Percentiles rank a stretch among this genome's conserved stretches.
Conservation (phyloP, 2,329 filamentous ascomycete genomes). For the Exutisphaerella laricina region DNA sequence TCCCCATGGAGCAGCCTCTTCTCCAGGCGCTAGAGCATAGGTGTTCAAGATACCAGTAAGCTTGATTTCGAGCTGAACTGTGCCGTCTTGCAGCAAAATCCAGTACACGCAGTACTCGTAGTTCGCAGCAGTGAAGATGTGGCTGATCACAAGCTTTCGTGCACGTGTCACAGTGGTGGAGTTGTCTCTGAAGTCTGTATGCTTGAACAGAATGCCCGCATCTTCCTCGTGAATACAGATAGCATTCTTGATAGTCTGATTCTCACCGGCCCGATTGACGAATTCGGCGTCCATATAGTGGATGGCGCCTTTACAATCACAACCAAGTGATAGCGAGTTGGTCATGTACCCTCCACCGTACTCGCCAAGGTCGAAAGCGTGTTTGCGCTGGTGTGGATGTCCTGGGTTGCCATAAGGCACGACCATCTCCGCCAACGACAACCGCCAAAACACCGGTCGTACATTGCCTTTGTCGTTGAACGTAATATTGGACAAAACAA, state of each 20-base stretch:
- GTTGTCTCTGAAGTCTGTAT: slow-evolving; percentile 83
- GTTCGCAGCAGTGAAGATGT: slow-evolving; percentile 92
- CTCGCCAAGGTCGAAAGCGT: slow-evolving; percentile 75
- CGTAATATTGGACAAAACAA: slow-evolving; percentile 83
- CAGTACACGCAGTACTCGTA: slow-evolving; percentile 87
- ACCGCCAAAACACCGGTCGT: slow-evolving; percentile 77
- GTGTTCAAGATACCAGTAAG: slow-evolving; percentile 92
- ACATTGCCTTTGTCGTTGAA: slow-evolving; percentile 76
- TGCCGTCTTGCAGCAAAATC: slow-evolving; percentile 90
- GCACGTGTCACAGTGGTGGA: slow-evolving; percentile 80
- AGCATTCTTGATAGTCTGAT: slow-evolving; percentile 82
- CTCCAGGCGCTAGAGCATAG: slow-evolving; percentile 71
- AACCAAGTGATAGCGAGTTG: slow-evolving; percentile 68
- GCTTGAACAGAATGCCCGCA: slow-evolving; percentile 82
- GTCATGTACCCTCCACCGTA: slow-evolving; percentile 81
- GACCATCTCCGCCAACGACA: slow-evolving; percentile 90
- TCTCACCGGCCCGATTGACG: slow-evolving; percentile 65
- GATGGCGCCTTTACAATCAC: slow-evolving; percentile 84
- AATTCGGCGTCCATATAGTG: slow-evolving; percentile 88
- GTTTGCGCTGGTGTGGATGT: slow-evolving; percentile 72
- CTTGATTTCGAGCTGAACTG: slow-evolving; percentile 83
- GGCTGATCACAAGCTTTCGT: slow-evolving; percentile 78
- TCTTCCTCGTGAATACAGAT: slow-evolving; percentile 96
- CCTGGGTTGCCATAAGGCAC: slow-evolving; percentile 83
- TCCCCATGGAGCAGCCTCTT: slow-evolving; percentile 81